These are phyloP conservation scores for Jatropha curcas DNA, from an alignment of 345 rosid species.

Conservation along the genomic window DNA sequence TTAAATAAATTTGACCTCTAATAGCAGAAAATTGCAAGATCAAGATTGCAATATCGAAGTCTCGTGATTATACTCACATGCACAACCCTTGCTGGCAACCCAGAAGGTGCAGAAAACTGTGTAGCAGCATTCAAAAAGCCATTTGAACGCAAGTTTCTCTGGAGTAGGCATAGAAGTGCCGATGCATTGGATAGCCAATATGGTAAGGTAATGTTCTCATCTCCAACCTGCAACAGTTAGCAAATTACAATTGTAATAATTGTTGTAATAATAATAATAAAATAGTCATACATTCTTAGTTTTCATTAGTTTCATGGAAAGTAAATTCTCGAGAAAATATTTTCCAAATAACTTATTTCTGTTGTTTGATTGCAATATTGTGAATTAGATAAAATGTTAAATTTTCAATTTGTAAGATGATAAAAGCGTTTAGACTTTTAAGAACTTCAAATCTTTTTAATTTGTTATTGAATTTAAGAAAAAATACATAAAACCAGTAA, in stretches of 20 bases:
- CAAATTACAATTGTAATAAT: background rate
- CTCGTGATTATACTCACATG: constrained; percentile 47
- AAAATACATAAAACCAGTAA: no score
- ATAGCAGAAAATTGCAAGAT: background rate
- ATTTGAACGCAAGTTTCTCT: constrained; percentile 77
- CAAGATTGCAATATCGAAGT: background rate
- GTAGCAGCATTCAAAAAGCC: constrained; percentile 58
- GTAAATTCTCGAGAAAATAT: no score
- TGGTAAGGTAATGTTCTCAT: constrained; percentile 68
- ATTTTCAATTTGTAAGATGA: no score
- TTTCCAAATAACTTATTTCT: no score
- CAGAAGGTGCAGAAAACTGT: constrained; percentile 59
- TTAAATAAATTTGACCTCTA: background rate
- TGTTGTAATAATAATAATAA: no score
- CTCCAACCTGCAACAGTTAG: constrained; percentile 59
- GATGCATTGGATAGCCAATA: constrained; percentile 94
- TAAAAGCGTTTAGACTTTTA: no score
- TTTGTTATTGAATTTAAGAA: no score
- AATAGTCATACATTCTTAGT: no score
- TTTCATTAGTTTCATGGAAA: no score
- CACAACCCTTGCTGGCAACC: constrained; percentile 65
- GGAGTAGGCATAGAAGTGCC: constrained; percentile 95
- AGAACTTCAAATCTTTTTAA: no score
- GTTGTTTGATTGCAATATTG: no score
- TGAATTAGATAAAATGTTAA: no score